Evolutionary conservation across 2,329 filamentous ascomycete species (phyloP).

Genomic region (Fusarium hostae): DNA sequence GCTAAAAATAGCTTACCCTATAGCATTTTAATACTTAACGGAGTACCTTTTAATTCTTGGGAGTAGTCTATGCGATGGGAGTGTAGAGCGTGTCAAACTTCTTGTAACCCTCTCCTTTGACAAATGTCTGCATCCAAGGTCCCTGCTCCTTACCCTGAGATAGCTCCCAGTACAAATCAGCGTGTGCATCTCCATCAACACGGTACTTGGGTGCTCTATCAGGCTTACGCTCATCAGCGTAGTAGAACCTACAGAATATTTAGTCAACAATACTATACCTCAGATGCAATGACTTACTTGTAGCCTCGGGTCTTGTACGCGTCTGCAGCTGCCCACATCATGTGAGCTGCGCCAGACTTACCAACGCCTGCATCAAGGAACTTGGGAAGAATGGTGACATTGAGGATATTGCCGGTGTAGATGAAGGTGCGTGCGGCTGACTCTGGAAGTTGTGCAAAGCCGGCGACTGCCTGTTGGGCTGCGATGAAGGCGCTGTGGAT

Average conservation of each 20-base stretch:
- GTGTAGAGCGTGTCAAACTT: neutral
- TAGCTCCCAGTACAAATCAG: slow-evolving; percentile 53
- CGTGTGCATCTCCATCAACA: slow-evolving; percentile 56
- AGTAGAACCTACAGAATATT: slow-evolving; percentile 58
- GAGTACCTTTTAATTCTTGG: too few relatives aligned
- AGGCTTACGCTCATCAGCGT: slow-evolving; percentile 58
- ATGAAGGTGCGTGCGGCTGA: slow-evolving; percentile 54
- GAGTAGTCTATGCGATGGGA: neutral
- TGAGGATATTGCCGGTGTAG: slow-evolving; percentile 57
- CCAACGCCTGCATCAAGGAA: slow-evolving; percentile 54
- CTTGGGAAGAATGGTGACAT: slow-evolving; percentile 45
- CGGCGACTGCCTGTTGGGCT: slow-evolving; percentile 23
- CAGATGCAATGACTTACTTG: slow-evolving; percentile 38
- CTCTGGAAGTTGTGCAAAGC: slow-evolving; percentile 43
- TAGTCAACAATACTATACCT: neutral
- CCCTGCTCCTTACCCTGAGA: slow-evolving; percentile 54
- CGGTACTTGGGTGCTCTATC: slow-evolving; percentile 50
- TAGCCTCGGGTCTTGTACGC: slow-evolving; percentile 50
- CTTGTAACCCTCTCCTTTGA: slow-evolving; percentile 55
- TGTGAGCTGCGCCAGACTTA: slow-evolving; percentile 51
- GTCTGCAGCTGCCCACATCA: slow-evolving; percentile 45
- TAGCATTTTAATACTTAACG: too few relatives aligned
- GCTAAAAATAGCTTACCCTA: too few relatives aligned
- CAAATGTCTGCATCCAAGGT: slow-evolving; percentile 59
- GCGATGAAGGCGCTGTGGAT: slow-evolving; percentile 24